Base-by-base conservation (phyloP, 495 filamentous ascomycete species). In the Thozetella sp. region DNA sequence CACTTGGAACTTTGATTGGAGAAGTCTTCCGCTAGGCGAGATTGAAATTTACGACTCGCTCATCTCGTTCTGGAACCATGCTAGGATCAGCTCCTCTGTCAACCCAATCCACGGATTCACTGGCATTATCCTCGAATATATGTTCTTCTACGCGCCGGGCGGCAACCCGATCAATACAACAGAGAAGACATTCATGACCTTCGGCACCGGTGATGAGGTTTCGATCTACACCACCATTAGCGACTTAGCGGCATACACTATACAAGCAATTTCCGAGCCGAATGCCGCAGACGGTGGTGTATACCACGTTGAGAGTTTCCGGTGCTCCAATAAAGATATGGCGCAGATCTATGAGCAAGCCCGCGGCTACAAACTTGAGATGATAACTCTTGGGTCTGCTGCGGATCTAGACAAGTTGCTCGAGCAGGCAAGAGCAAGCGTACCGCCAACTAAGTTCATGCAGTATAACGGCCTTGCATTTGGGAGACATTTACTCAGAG, bases 1-100 rank as follows among this genome's bases (percentile, higher is more conserved):
- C 4, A 54, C 45, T 19, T 70, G 65, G 67, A 70, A 56, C 43
- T 62, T 52, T 24, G 65, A 68, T 54, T 68, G 63, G 65, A 61
- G 52, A 0, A 20, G 30, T 12, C 34, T 66, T 1, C 22, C 27
- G 12, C 60, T 63, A 11, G 65, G 67, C 11, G 56, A 67, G 22
- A 57, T 62, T 22, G 65, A 68, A 40, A 58, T 57, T 30, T 68
- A 70, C 52, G 67, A 70, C 30, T 50, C 60, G 2, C 62, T 58
- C 30, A 64, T 66, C 25, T 24, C 58, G 20, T 63, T 70, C 54
- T 51, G 54, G 19, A 60, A 62, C 25, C 62, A 66, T 3, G 62
- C 53, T 37, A 57, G 58, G 15, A 27, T 67, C 13, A 58, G 56
- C 12, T 60, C 60, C 22, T 25, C 27, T 6, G 61, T 69, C 40